Conservation (phyloP, 371 early-diverging fungal genomes). For the Chytridium lagenaria region DNA sequence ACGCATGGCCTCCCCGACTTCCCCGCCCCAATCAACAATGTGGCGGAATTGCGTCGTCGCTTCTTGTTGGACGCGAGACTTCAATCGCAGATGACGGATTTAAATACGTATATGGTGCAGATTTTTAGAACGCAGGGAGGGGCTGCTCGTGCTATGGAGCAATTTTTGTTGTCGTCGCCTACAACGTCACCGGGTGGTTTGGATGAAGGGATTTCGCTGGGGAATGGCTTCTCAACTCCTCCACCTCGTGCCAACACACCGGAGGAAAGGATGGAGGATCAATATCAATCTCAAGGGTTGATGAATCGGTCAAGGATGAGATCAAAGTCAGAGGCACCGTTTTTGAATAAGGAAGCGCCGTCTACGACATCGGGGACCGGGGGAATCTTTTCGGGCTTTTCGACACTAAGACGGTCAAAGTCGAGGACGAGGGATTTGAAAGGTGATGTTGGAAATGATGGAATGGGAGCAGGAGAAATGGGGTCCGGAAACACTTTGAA, state of each 20-base stretch:
- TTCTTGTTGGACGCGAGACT: constrained; percentile 1
- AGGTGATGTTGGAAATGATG: neutral
- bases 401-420: neutral
- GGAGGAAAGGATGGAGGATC: neutral
- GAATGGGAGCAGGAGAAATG: neutral
- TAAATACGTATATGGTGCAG: constrained; percentile 2
- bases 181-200: neutral
- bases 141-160: neutral
- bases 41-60: neutral
- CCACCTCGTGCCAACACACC: neutral
- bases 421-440: neutral
- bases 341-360: neutral
- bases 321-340: constrained; percentile 8
- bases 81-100: neutral
- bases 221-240: too few relatives aligned
- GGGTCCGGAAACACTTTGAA: neutral
- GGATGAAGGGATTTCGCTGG: neutral
- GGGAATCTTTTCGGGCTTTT: neutral
- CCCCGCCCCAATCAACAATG: neutral
- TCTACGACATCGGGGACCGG: neutral
- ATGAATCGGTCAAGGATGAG: neutral
- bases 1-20: neutral
- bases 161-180: neutral
- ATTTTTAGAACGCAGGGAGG: neutral
- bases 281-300: neutral